Evolutionary conservation across 2,329 filamentous ascomycete species (phyloP).

Genomic region (Parascedosporium putredinis): DNA sequence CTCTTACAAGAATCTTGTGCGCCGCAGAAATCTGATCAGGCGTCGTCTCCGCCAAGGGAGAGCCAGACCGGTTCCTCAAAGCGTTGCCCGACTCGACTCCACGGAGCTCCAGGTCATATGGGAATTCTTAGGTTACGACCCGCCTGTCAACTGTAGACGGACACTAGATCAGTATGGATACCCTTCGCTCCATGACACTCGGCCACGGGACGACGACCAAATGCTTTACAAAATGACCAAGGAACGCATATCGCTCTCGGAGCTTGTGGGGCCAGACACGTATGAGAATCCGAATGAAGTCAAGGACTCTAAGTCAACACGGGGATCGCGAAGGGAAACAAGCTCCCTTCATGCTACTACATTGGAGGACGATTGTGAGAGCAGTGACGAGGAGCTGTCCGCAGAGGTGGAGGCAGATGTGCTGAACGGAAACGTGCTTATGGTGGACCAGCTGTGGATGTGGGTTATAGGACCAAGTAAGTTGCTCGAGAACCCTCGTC

Average conservation of each 20-base stretch:
- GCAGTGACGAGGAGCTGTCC: constrained; percentile 22
- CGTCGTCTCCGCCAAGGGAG: constrained; percentile 42
- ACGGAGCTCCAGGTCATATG: constrained; percentile 51
- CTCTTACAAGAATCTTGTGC: constrained; percentile 47
- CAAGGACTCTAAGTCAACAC: constrained; percentile 10
- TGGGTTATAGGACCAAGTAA: constrained; percentile 45
- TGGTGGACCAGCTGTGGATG: constrained; percentile 58
- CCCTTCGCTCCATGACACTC: constrained; percentile 48
- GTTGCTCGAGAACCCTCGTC: constrained; percentile 10
- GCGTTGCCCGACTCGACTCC: constrained; percentile 42
- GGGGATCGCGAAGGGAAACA: constrained; percentile 10
- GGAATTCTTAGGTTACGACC: constrained; percentile 51
- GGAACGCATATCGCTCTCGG: constrained; percentile 17
- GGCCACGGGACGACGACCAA: constrained; percentile 53
- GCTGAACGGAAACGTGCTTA: constrained; percentile 47
- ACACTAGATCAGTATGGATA: constrained; percentile 56
- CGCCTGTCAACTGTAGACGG: constrained; percentile 49
- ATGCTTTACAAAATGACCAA: constrained; percentile 59
- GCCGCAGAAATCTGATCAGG: constrained; percentile 43
- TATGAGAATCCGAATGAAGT: constrained; percentile 9
- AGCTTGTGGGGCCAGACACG: constrained; percentile 6
- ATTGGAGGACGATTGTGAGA: constrained; percentile 12
- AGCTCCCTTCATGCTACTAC: constrained; percentile 5
- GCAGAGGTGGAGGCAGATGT: constrained; percentile 23
- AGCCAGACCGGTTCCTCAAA: constrained; percentile 42